Evolutionary conservation across 208 protist species (phyloP), one percentile per base, ranked within the genome.

Genomic region (Trypanosoma caninum): DNA sequence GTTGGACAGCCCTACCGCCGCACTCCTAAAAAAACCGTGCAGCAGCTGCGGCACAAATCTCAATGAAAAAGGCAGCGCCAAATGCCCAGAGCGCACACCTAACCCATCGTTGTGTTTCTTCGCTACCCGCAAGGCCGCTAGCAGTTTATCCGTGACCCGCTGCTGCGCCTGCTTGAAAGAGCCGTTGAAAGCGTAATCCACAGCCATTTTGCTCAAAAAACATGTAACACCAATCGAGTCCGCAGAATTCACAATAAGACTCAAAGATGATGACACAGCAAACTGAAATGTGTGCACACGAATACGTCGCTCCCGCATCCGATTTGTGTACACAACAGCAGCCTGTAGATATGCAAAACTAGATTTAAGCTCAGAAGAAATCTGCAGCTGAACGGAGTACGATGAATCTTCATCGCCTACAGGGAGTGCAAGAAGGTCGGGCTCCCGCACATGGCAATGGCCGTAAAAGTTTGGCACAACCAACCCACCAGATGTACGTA

Each of bases 351-450:
- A 94, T 13, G 76, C 84, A 58, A 83, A 94, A 37, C 64, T 74
- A 6, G 60, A 68, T 34, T 84, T 81, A 45, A 84, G 77, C 52
- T 82, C 78, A 4, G 74, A 62, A 10, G 56, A 46, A 20, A 92
- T 31, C 56, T 87, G 80, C 42, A 95, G 73, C 66, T 95, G 79
- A 18, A 88, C 78, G 25, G 80, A 72, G 65, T 90, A 96, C 10
- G 88, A 80, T 10, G 97, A 93, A 70, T 98, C 95, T 37, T 72
- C 71, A 58, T 96, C 80, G 28, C 89, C 77, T 34, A 97, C 87
- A 25, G 98, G 96, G 51, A 99, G 72, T 8, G 95, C 74, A 3
- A 99, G 80, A n/a, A 99, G 76, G 59, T 99, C 97, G 0, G 89
- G 82, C 48, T 87, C 80, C 1, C 96, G 82, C 31, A 99, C 80